phyloP scores from a whole-genome alignment of 192 early-diverging fungal genomes.

The Coemansia sp. region DNA sequence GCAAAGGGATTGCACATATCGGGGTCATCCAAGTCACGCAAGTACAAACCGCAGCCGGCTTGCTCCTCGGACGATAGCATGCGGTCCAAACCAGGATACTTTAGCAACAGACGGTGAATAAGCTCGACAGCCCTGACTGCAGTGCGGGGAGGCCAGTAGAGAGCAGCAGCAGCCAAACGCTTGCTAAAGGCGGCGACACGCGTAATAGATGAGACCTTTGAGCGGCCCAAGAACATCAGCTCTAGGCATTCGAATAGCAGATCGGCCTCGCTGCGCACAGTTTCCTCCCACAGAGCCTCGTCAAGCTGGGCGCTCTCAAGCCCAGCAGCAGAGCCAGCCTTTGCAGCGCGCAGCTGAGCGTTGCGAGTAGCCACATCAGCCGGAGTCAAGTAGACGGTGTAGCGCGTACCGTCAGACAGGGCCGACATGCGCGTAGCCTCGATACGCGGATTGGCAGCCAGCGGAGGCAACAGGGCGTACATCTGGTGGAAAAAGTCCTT shows the following conservation, averaged over 20 bases:
- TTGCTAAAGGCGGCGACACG: constrained; percentile 89
- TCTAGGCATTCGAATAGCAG: constrained; percentile 82
- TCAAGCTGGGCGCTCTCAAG: constrained; percentile 26
- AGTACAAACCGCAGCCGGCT: constrained; percentile 79
- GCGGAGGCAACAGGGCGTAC: constrained; percentile 74
- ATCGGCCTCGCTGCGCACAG: constrained; percentile 70
- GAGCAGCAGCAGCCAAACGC: constrained; percentile 66
- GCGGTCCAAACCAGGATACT: constrained; percentile 63
- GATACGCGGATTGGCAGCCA: constrained; percentile 65
- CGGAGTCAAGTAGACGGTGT: constrained; percentile 40
- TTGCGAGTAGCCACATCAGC: constrained; percentile 39
- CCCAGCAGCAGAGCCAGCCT: neutral
- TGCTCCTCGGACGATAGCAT: constrained; percentile 66
- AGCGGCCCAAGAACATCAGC: constrained; percentile 78
- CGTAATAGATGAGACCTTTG: constrained; percentile 70
- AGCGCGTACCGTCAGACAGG: constrained; percentile 49
- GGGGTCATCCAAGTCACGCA: constrained; percentile 80
- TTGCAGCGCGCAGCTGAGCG: constrained; percentile 17
- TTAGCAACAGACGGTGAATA: constrained; percentile 48
- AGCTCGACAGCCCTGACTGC: constrained; percentile 66
- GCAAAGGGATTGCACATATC: constrained; percentile 96
- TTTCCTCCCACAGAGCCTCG: constrained; percentile 52
- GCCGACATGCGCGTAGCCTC: constrained; percentile 57
- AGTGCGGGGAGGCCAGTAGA: constrained; percentile 76
- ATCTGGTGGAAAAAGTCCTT: constrained; percentile 87